Conservation (phyloP, 768 basidiomycete species). For the Boletus vinaceobasis region DNA sequence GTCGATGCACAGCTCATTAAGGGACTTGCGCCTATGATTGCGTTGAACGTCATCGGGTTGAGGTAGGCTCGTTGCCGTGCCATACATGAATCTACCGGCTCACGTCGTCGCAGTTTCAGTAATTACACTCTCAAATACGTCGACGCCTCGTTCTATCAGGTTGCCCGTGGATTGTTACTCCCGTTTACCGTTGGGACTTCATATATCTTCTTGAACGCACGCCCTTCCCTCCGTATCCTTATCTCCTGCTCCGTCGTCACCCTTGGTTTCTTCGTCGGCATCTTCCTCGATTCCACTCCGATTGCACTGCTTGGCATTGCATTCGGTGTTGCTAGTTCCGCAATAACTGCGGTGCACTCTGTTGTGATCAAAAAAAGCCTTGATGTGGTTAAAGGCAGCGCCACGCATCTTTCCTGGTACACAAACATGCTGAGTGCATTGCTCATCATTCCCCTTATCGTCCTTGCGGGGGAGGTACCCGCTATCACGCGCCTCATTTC, state of each 20-base stretch:
- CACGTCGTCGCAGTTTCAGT: conserved; percentile 57
- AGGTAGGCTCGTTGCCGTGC: conserved; percentile 50
- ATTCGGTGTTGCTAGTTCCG: conserved; percentile 81
- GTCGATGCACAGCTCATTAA: conserved; percentile 65
- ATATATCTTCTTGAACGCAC: conserved; percentile 67
- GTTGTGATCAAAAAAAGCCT: conserved; percentile 92
- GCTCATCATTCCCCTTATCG: conserved; percentile 66
- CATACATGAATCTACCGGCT: neutral
- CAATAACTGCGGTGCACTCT: conserved; percentile 87
- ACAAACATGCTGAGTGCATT: conserved; percentile 79
- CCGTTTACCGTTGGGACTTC: conserved; percentile 93
- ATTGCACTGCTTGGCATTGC: conserved; percentile 62
- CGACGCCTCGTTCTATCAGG: conserved; percentile 93
- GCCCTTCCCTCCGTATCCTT: conserved; percentile 74
- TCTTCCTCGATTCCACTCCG: conserved; percentile 69
- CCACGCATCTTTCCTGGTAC: conserved; percentile 88
- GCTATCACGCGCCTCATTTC: conserved; percentile 61
- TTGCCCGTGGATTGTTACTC: conserved; percentile 89
- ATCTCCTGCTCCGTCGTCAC: conserved; percentile 80
- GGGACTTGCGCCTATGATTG: conserved; percentile 72
- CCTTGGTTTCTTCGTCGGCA: conserved; percentile 85
- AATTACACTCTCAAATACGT: conserved; percentile 93
- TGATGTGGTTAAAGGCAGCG: conserved; percentile 75
- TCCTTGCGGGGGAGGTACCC: conserved; percentile 73
- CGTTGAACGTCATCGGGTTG: conserved; percentile 76